Conservation (phyloP, 2,329 filamentous ascomycete species). For the Cordyceps cateniannulata region DNA sequence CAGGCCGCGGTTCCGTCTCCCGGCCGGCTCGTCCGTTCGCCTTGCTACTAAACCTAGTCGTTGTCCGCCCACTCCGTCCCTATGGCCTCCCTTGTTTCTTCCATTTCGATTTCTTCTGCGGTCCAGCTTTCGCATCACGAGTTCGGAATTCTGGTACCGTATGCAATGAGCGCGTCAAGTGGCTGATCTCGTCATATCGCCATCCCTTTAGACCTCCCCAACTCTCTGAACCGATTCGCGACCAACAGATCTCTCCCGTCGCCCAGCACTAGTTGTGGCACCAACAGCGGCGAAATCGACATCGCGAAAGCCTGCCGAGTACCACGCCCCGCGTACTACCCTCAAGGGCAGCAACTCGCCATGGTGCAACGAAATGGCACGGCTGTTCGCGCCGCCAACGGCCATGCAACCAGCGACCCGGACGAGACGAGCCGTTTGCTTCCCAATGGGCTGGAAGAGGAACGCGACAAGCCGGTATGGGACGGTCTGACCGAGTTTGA, state of each 20-base stretch:
- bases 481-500: slow-evolving; percentile 51
- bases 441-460: slow-evolving; percentile 14
- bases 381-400: slow-evolving; percentile 7
- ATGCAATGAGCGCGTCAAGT: not conserved
- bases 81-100: not conserved
- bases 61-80: not conserved
- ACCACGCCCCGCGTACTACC: not conserved
- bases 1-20: not conserved
- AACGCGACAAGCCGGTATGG: slow-evolving; percentile 30
- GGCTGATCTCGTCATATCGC: not conserved
- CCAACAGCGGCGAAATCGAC: not conserved
- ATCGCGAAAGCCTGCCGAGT: not conserved
- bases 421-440: slow-evolving; percentile 35
- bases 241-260: not conserved
- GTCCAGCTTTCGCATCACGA: not conserved
- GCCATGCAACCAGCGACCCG: slow-evolving; percentile 16
- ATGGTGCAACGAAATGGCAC: slow-evolving; percentile 6
- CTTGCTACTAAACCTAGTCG: not conserved
- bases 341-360: not conserved
- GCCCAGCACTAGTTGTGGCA: not conserved
- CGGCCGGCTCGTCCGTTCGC: not conserved
- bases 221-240: not conserved
- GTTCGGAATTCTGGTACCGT: not conserved
- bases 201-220: not conserved
- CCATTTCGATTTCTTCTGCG: not conserved